A percentile compares a stretch with the other conserved stretches of the same genome.
phyloP scores from a whole-genome alignment of 2,329 filamentous ascomycete species.

The Cladosporium oxysporum region DNA sequence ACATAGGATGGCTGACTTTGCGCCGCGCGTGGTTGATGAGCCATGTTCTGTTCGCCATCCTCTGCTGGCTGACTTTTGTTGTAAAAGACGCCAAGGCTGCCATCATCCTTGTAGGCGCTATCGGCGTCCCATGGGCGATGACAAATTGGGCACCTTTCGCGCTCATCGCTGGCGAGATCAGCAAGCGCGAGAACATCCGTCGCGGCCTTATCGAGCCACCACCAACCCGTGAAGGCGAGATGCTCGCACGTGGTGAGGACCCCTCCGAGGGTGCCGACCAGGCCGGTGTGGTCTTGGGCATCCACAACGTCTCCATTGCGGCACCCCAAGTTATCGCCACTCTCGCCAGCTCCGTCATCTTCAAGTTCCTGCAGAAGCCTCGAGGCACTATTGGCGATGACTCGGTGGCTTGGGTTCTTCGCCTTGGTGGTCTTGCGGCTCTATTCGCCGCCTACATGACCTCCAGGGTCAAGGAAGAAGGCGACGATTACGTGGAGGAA shows the following conservation, averaged over 20 bases:
- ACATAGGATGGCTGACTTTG: constrained; percentile 81
- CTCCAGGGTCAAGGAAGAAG: constrained; percentile 64
- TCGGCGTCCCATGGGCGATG: constrained; percentile 90
- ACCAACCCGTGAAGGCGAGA: constrained; percentile 36
- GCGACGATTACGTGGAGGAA: constrained; percentile 8
- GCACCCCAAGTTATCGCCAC: constrained; percentile 91
- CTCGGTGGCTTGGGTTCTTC: constrained; percentile 82
- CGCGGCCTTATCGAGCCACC: constrained; percentile 50
- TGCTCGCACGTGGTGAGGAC: constrained; percentile 49
- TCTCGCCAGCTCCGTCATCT: constrained; percentile 78
- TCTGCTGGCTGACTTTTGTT: constrained; percentile 82
- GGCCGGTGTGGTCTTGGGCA: constrained; percentile 86
- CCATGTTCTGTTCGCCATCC: constrained; percentile 76
- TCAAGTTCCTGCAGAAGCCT: constrained; percentile 83
- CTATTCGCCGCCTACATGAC: constrained; percentile 75
- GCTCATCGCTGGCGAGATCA: constrained; percentile 90
- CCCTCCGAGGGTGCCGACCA: constrained; percentile 65
- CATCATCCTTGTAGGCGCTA: constrained; percentile 74
- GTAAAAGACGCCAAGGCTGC: constrained; percentile 71
- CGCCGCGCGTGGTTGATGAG: constrained; percentile 84
- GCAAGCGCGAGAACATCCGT: constrained; percentile 71
- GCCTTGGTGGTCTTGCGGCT: constrained; percentile 78
- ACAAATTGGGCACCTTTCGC: constrained; percentile 95
- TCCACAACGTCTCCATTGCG: constrained; percentile 94
- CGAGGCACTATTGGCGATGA: constrained; percentile 81